Percentiles rank a stretch among this genome's conserved stretches.
phyloP scores from a whole-genome alignment of 164 flowering plant genomes.

The Tetracentron sinense region DNA sequence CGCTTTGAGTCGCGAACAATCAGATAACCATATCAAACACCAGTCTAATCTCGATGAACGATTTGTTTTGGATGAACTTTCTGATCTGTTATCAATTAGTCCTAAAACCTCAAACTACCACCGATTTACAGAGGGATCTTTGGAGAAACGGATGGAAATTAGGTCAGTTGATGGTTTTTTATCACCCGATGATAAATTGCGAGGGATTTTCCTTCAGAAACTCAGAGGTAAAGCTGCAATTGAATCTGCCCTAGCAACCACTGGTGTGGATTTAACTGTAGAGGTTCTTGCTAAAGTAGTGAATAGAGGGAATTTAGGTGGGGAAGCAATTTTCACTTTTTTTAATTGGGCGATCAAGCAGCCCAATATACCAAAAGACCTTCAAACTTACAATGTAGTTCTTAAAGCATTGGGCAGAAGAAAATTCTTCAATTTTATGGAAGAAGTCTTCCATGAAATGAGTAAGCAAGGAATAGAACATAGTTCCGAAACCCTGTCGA shows the following conservation, averaged over 20 bases:
- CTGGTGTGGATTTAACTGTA: conserved; percentile 36
- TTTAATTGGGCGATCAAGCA: conserved; percentile 75
- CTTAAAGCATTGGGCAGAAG: conserved; percentile 78
- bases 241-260: conserved; percentile 44
- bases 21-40: background rate
- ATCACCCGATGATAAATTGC: conserved; percentile 66
- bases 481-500: conserved; percentile 41
- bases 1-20: conserved; percentile 5
- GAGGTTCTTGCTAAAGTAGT: conserved; percentile 60
- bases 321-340: conserved; percentile 67
- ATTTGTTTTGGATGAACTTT: conserved; percentile 46
- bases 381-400: conserved; percentile 35
- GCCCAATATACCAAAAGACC: conserved; percentile 29
- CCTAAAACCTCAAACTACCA: conserved; percentile 14
- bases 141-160: conserved; percentile 3
- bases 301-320: conserved; percentile 62
- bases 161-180: conserved; percentile 49
- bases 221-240: conserved; percentile 54
- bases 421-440: conserved; percentile 48
- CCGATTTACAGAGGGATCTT: conserved; percentile 2
- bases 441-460: conserved; percentile 46
- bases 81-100: conserved; percentile 40
- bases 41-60: conserved; percentile 28
- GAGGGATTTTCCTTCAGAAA: conserved; percentile 86
- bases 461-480: conserved; percentile 26